Evolutionary conservation across 2,329 filamentous ascomycete genomes (phyloP), one percentile per base, ranked within the genome.

Genomic region (Camillea tinctor): DNA sequence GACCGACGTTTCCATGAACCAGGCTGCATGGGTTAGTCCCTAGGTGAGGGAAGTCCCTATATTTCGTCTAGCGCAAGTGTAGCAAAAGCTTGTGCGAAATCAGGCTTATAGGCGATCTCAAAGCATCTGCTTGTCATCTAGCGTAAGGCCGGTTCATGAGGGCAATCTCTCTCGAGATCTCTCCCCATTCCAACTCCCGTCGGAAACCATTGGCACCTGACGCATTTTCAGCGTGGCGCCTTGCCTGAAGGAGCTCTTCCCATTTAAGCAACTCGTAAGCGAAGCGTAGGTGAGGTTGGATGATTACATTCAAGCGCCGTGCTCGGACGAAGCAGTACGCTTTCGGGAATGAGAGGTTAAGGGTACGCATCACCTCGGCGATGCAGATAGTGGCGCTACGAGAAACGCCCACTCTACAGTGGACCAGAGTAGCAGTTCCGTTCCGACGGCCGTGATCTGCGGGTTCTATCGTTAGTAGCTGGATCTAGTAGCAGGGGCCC

Each of bases 241-340:
- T 75, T 51, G 72, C 70, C 70, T 84, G 86, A 62, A 93, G 85
- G 30, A 84, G 76, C 75, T 97, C 94, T 76, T 99, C 95, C 92
- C 94, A 98, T 74, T 96, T 96, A 55, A 99, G 82, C 26, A 99
- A 84, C 77, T 99, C 95, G 72, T 98, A 97, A 67, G 91, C 90
- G 77, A 99, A 99, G 60, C 92, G 86, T 58, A 99, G 82, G 78
- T 99, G 94, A 13, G 95, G 95, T 74, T 99, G 95, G 65, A 99
- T 98, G 65, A 99, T 99, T 56, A 99, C 95, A 72, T 99, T 99
- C 53, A 99, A 81, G 62, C 95, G 84, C 56, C 95, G 86, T 20
- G 95, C 95, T 30, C 95, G 88, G 44, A 99, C 95, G 74, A 94
- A 98, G 75, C 95, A 98, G 76, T 99, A 99, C 60, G 95, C 95